Conservation (phyloP, 1,284 basidiomycete genomes). For the Irpex sp. region DNA sequence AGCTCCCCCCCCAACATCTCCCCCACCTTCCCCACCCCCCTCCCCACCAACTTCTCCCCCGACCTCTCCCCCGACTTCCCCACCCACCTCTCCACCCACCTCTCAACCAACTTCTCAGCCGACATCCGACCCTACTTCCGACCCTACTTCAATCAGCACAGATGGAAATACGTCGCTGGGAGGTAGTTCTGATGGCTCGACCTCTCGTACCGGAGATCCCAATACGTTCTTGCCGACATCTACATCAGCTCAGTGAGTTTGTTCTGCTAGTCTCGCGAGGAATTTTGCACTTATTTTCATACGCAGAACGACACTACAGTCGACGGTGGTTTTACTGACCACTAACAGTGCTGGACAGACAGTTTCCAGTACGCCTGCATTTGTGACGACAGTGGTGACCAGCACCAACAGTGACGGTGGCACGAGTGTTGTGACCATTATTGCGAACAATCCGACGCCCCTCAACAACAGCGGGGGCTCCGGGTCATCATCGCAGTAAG, state of each 20-base stretch:
- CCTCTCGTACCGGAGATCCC: not conserved
- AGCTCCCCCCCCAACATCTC: not conserved
- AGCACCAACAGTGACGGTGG: slow-evolving; percentile 51
- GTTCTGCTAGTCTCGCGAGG: not conserved
- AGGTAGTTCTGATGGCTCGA: not conserved
- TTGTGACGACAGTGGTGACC: slow-evolving; percentile 53
- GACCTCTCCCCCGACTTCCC: not conserved
- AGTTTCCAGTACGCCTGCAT: slow-evolving; percentile 47
- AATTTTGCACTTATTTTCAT: not conserved
- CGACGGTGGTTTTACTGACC: slow-evolving; percentile 50
- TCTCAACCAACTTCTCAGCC: slow-evolving; percentile 5
- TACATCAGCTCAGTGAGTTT: not conserved
- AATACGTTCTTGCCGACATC: not conserved
- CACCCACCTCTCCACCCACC: slow-evolving; percentile 5
- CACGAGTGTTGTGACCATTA: slow-evolving; percentile 53
- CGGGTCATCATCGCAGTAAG: slow-evolving; percentile 42
- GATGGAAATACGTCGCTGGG: not conserved
- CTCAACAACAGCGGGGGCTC: slow-evolving; percentile 40
- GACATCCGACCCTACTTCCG: not conserved
- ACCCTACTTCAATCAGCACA: not conserved
- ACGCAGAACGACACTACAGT: slow-evolving; percentile 52
- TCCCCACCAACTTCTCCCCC: not conserved
- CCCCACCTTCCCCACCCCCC: slow-evolving; percentile 7
- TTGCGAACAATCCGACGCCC: slow-evolving; percentile 63
- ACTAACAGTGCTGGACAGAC: slow-evolving; percentile 53